These are phyloP conservation scores for Aspergillus transmontanensis DNA, from an alignment of 2,329 filamentous ascomycete genomes.

Conservation along the genomic window DNA sequence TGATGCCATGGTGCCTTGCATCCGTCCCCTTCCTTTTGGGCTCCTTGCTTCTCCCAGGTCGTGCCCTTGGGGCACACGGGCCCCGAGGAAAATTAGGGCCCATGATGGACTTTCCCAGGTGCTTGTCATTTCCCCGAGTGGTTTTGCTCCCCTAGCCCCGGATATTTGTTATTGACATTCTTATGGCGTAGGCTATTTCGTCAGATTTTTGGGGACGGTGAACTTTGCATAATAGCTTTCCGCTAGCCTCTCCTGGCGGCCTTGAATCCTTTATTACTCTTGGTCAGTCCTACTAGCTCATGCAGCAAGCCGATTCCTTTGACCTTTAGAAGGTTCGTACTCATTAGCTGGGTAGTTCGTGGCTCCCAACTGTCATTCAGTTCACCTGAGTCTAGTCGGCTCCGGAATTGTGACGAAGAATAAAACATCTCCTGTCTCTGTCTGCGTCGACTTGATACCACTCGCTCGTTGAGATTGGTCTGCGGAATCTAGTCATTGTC, in stretches of 20 bases:
- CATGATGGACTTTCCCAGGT: constrained; percentile 22
- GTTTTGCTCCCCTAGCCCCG: constrained; percentile 19
- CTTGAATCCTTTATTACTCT: constrained; percentile 24
- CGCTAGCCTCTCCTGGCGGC: constrained; percentile 24
- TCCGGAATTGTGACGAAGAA: constrained; percentile 30
- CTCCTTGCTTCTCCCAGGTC: constrained; percentile 37
- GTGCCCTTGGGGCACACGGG: constrained; percentile 28
- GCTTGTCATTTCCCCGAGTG: constrained; percentile 30
- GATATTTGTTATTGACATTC: constrained; percentile 40
- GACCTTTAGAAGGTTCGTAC: constrained; percentile 32
- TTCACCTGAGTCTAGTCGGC: constrained; percentile 34
- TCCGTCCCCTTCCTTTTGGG: constrained; percentile 26
- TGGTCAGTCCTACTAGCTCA: constrained; percentile 34
- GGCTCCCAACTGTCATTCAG: constrained; percentile 28
- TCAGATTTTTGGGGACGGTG: constrained; percentile 24
- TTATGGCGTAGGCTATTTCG: constrained; percentile 23
- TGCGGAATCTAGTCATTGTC: constrained; percentile 18
- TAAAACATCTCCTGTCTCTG: constrained; percentile 29
- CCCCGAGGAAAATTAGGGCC: constrained; percentile 29
- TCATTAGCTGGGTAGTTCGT: constrained; percentile 44
- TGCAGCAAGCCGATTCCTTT: constrained; percentile 33
- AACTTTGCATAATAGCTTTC: constrained; percentile 35
- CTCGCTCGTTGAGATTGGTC: constrained; percentile 20
- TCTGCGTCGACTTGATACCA: constrained; percentile 10
- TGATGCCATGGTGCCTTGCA: constrained; percentile 37